Evolutionary conservation across 1,284 basidiomycete species (phyloP).

Genomic region (Apiotrichum porosum): DNA sequence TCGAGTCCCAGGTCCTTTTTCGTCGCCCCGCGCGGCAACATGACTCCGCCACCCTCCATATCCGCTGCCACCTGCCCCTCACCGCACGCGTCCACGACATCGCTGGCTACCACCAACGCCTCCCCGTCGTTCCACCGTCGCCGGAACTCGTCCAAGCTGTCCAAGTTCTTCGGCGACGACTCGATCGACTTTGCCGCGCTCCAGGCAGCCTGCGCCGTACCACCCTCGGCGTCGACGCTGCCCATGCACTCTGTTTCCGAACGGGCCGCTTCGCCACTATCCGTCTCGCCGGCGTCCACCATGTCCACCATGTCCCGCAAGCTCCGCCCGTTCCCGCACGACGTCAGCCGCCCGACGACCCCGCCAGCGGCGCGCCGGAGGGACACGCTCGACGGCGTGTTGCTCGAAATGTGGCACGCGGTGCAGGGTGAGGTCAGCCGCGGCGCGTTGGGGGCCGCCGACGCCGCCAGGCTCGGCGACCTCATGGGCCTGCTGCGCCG

Average conservation of each 20-base stretch:
- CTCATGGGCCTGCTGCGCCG: conserved; percentile 20
- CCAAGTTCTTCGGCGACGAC: conserved; percentile 30
- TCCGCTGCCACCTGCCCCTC: conserved; percentile 1
- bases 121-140: conserved; percentile 9
- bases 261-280: no score
- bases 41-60: background rate
- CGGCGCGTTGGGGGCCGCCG: conserved; percentile 16
- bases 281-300: background rate
- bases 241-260: no score
- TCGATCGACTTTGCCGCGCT: background rate
- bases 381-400: conserved; percentile 31
- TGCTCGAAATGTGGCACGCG: conserved; percentile 33
- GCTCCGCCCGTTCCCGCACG: background rate
- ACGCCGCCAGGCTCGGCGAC: conserved; percentile 20
- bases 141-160: conserved; percentile 25
- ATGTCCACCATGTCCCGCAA: background rate
- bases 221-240: no score
- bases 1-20: background rate
- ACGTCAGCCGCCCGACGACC: no score
- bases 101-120: conserved; percentile 3
- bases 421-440: conserved; percentile 21
- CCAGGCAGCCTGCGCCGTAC: no score
- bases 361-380: conserved; percentile 5
- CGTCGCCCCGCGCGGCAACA: background rate
- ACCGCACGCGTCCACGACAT: background rate